phyloP scores from a whole-genome alignment of 2,329 filamentous ascomycete species.

The Cytospora schulzeri region DNA sequence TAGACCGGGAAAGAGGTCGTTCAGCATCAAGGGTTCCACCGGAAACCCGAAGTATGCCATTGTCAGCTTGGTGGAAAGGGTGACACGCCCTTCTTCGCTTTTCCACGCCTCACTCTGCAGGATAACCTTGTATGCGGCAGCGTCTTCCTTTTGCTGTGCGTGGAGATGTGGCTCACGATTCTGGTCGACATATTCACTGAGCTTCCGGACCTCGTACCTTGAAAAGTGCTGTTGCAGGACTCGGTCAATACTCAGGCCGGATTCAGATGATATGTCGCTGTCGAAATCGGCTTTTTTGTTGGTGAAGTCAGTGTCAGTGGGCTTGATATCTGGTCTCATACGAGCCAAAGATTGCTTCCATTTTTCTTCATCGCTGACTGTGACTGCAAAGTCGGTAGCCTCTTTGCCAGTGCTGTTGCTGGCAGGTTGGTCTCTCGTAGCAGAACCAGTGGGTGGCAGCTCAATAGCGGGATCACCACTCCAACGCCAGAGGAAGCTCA shows the following conservation, averaged over 20 bases:
- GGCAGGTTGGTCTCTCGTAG: background rate
- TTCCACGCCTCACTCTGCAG: background rate
- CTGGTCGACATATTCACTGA: conserved; percentile 12
- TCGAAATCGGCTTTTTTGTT: background rate
- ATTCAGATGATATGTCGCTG: background rate
- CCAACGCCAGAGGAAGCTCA: background rate
- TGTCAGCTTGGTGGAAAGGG: conserved; percentile 44
- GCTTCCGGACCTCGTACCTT: conserved; percentile 9
- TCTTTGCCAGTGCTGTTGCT: background rate
- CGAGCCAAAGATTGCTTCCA: conserved; percentile 8
- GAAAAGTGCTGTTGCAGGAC: conserved; percentile 11
- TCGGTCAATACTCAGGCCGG: background rate
- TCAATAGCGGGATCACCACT: background rate
- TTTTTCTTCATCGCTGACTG: conserved; percentile 3
- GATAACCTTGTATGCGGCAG: background rate
- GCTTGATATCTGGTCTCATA: conserved; percentile 2
- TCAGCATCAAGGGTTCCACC: conserved; percentile 42
- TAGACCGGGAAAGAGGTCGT: conserved; percentile 24
- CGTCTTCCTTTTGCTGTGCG: conserved; percentile 3
- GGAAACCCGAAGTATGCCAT: conserved; percentile 52
- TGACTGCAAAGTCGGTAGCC: background rate
- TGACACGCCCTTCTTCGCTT: background rate
- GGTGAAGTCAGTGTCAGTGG: background rate
- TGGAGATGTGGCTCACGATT: background rate
- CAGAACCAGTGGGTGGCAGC: too few relatives aligned